Evolutionary conservation across 1,284 basidiomycete genomes (phyloP).

Genomic region (Chalciporus sp.): DNA sequence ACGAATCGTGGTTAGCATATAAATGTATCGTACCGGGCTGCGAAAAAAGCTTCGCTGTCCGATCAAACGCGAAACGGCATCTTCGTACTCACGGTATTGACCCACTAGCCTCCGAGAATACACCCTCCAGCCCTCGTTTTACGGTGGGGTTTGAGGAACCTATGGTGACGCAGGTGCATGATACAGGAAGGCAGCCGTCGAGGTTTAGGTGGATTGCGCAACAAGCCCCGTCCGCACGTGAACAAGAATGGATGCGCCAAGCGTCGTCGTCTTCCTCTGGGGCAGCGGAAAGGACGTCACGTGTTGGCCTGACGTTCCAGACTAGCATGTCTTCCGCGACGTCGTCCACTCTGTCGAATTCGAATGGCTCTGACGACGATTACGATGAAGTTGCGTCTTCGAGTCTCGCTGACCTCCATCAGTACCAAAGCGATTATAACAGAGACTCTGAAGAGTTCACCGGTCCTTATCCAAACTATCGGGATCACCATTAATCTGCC

Average conservation of each 20-base stretch:
- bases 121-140: conserved; percentile 35
- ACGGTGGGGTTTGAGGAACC: conserved; percentile 49
- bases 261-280: conserved; percentile 25
- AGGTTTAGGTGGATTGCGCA: conserved; percentile 48
- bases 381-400: conserved; percentile 17
- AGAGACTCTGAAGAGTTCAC: conserved; percentile 15
- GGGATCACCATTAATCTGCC: not conserved
- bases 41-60: conserved; percentile 56
- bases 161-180: conserved; percentile 44
- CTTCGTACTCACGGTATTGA: conserved; percentile 54
- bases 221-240: conserved; percentile 38
- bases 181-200: conserved; percentile 41
- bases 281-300: conserved; percentile 14
- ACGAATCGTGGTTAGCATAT: conserved; percentile 42
- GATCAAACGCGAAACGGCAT: conserved; percentile 64
- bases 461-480: conserved; percentile 16
- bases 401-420: conserved; percentile 1
- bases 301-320: conserved; percentile 22
- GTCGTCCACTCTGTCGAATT: conserved; percentile 28
- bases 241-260: conserved; percentile 16
- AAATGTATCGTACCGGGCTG: conserved; percentile 52
- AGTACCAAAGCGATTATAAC: conserved; percentile 10
- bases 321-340: conserved; percentile 31
- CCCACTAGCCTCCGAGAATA: conserved; percentile 22
- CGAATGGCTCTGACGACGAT: conserved; percentile 31